These are phyloP conservation scores for Artemisia tridentata DNA, from an alignment of 129 eudicot species.

Conservation along the genomic window DNA sequence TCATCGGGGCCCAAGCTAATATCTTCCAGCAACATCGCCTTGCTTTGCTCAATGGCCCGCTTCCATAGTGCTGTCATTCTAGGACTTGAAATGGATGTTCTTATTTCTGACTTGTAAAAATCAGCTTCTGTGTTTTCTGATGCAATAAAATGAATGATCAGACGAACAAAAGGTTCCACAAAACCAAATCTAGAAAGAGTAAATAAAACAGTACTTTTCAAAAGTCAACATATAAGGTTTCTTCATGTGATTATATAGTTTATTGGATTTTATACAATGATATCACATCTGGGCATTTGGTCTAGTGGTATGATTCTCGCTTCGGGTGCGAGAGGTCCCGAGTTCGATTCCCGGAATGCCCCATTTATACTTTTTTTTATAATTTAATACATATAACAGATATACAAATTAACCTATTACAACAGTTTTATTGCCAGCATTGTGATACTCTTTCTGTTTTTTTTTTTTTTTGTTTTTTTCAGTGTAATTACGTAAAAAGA, in stretches of 20 bases:
- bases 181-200: background rate
- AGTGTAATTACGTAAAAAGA: too few relatives aligned
- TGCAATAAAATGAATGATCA: constrained; percentile 5
- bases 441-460: too few relatives aligned
- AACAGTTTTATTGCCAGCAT: too few relatives aligned
- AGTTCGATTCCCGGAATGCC: constrained; percentile 95
- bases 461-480: too few relatives aligned
- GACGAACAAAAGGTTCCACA: constrained; percentile 3
- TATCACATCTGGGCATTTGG: constrained; percentile 9
- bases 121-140: constrained; percentile 28
- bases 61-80: constrained; percentile 79
- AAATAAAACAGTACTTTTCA: too few relatives aligned
- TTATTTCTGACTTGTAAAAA: constrained; percentile 27
- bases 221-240: too few relatives aligned
- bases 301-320: constrained; percentile 76
- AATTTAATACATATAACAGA: too few relatives aligned
- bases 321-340: constrained; percentile 96
- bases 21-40: constrained; percentile 65
- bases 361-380: constrained; percentile 17
- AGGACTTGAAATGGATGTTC: constrained; percentile 53
- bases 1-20: constrained; percentile 66
- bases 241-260: too few relatives aligned
- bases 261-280: too few relatives aligned
- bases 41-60: constrained; percentile 69
- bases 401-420: too few relatives aligned